Evolutionary conservation across 805 yeast species (phyloP).

Genomic region (Kluyveromyces wickerhamii): DNA sequence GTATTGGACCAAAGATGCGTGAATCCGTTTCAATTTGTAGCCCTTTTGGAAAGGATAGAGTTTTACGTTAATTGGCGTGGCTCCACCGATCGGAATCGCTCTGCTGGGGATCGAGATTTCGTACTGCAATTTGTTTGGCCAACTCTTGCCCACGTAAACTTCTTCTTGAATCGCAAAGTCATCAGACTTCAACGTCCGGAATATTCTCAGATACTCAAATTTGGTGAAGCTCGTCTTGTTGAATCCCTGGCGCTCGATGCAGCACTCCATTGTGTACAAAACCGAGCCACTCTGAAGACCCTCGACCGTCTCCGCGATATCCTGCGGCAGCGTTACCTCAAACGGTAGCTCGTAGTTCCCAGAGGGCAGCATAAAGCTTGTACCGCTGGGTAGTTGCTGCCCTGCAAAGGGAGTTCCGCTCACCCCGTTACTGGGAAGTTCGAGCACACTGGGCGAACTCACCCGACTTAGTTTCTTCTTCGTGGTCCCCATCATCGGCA

Average conservation of each 20-base stretch:
- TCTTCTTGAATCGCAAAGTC: slow-evolving; percentile 58
- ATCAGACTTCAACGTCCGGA: slow-evolving; percentile 77
- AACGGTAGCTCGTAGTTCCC: slow-evolving; percentile 90
- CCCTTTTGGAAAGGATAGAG: slow-evolving; percentile 78
- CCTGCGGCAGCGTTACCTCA: slow-evolving; percentile 71
- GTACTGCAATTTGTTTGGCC: slow-evolving; percentile 87
- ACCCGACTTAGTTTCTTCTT: slow-evolving; percentile 5
- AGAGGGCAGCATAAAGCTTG: slow-evolving; percentile 38
- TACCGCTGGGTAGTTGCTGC: slow-evolving; percentile 15
- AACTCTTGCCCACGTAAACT: slow-evolving; percentile 80
- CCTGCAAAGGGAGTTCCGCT: slow-evolving; percentile 31
- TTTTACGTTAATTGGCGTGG: slow-evolving; percentile 57
- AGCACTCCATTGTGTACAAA: slow-evolving; percentile 63
- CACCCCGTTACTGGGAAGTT: slow-evolving; percentile 23
- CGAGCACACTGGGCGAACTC: slow-evolving; percentile 17
- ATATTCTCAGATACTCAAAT: slow-evolving; percentile 60
- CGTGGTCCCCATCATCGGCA: background rate
- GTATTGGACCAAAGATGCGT: slow-evolving; percentile 58
- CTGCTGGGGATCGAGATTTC: slow-evolving; percentile 76
- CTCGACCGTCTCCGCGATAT: slow-evolving; percentile 79
- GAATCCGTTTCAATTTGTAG: slow-evolving; percentile 57
- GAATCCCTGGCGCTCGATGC: slow-evolving; percentile 59
- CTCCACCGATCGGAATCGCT: slow-evolving; percentile 81
- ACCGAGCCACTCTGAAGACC: slow-evolving; percentile 76
- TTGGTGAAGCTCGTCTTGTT: slow-evolving; percentile 37